Evolutionary conservation across 345 rosid genomes (phyloP).

Genomic region (Corchorus olitorius): DNA sequence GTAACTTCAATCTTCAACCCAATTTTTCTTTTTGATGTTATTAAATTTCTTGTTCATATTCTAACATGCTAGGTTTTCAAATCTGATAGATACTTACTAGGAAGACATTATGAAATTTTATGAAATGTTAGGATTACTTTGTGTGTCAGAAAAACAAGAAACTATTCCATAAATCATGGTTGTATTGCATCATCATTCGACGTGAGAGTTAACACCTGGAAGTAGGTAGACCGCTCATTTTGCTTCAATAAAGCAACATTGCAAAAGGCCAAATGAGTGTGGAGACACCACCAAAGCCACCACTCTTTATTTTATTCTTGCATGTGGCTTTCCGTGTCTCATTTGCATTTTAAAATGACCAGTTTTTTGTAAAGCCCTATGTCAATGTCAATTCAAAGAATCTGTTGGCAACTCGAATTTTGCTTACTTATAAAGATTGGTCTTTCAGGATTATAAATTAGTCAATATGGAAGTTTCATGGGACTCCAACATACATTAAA

Average conservation of each 20-base stretch:
- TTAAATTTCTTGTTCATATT: neutral
- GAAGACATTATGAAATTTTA: too few relatives aligned
- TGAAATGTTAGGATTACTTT: too few relatives aligned
- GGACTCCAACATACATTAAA: neutral
- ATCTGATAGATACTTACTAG: too few relatives aligned
- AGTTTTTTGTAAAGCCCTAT: neutral
- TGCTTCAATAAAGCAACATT: neutral
- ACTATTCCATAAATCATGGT: neutral
- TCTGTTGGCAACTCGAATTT: neutral
- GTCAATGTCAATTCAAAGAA: neutral
- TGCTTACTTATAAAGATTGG: neutral
- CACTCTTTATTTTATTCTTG: neutral
- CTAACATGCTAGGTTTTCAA: too few relatives aligned
- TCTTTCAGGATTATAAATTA: neutral
- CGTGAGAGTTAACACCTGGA: neutral
- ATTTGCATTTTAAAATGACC: neutral
- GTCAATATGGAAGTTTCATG: neutral
- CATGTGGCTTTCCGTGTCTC: neutral
- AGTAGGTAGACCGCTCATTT: neutral
- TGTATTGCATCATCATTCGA: neutral
- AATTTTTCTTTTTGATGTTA: neutral
- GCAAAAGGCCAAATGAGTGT: neutral
- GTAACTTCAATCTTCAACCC: slow-evolving; percentile 22
- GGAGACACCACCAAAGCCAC: too few relatives aligned
- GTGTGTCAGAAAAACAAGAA: neutral